Evolutionary conservation across 345 rosid genomes (phyloP).

Genomic region (Eucalyptus leucophloia): DNA sequence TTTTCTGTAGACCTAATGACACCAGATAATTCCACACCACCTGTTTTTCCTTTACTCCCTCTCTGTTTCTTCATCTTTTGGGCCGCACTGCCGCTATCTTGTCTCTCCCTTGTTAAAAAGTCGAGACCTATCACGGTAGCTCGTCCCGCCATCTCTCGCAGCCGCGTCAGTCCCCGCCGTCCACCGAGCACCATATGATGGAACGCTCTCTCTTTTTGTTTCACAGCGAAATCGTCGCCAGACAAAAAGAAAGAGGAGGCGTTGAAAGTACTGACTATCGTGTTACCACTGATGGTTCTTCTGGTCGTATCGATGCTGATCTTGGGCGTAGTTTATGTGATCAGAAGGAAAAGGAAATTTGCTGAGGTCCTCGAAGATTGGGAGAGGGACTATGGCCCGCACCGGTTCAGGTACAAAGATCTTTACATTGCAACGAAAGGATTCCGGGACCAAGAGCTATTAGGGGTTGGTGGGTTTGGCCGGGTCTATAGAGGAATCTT

Average conservation of each 20-base stretch:
- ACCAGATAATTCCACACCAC: too few relatives aligned
- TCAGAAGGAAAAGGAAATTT: background rate
- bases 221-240: background rate
- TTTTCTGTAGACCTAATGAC: too few relatives aligned
- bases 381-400: constrained; percentile 23
- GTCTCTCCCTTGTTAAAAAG: background rate
- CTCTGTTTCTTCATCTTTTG: too few relatives aligned
- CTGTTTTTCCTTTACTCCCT: too few relatives aligned
- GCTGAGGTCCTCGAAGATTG: background rate
- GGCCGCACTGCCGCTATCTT: too few relatives aligned
- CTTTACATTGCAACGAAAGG: constrained; percentile 62
- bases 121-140: background rate
- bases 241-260: background rate
- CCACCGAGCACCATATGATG: background rate
- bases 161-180: background rate
- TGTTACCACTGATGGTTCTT: constrained; percentile 10
- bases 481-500: constrained; percentile 49
- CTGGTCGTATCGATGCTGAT: background rate
- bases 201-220: background rate
- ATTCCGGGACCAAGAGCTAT: constrained; percentile 43
- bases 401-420: constrained; percentile 51
- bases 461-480: constrained; percentile 69
- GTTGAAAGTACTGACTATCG: constrained; percentile 22
- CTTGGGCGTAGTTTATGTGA: background rate
- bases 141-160: background rate